phyloP scores from a whole-genome alignment of 2,329 filamentous ascomycete species.

The Colletotrichum zoysiae region DNA sequence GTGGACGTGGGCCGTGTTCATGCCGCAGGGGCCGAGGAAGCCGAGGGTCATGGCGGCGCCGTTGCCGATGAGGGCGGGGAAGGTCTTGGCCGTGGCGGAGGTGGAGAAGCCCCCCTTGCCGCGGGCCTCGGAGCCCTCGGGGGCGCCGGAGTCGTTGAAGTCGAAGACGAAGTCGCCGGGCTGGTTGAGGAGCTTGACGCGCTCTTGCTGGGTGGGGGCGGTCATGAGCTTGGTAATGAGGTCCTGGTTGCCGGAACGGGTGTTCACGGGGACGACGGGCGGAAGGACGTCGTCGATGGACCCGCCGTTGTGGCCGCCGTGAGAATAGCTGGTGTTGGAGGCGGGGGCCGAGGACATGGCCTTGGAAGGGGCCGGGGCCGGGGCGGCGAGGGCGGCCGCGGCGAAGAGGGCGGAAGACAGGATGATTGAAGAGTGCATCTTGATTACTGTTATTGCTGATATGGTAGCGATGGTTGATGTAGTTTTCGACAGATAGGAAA shows the following conservation, averaged over 20 bases:
- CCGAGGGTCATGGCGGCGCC: conserved; percentile 61
- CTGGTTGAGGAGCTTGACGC: conserved; percentile 50
- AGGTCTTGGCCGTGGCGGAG: conserved; percentile 59
- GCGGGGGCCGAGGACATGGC: conserved; percentile 3
- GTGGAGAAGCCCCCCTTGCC: conserved; percentile 55
- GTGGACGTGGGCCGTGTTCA: conserved; percentile 65
- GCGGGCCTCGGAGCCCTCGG: conserved; percentile 31
- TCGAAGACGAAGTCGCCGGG: conserved; percentile 58
- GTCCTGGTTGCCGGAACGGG: conserved; percentile 58
- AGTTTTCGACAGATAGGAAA: conserved; percentile 12
- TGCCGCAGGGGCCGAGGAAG: conserved; percentile 62
- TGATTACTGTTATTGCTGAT: conserved; percentile 1
- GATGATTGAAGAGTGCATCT: conserved; percentile 39
- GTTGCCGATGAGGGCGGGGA: conserved; percentile 64
- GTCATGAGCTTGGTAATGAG: conserved; percentile 60
- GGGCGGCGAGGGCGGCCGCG: conserved; percentile 36
- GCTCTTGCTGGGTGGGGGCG: conserved; percentile 48
- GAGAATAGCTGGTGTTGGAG: conserved; percentile 2
- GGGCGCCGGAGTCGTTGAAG: conserved; percentile 50
- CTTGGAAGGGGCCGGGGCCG: conserved; percentile 17
- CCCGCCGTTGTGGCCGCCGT: background rate
- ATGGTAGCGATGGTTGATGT: background rate
- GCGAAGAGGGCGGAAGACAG: conserved; percentile 40
- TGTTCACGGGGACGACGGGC: conserved; percentile 54
- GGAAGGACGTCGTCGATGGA: conserved; percentile 46